phyloP scores from a whole-genome alignment of 345 rosid genomes.

The Gossypium raimondii region DNA sequence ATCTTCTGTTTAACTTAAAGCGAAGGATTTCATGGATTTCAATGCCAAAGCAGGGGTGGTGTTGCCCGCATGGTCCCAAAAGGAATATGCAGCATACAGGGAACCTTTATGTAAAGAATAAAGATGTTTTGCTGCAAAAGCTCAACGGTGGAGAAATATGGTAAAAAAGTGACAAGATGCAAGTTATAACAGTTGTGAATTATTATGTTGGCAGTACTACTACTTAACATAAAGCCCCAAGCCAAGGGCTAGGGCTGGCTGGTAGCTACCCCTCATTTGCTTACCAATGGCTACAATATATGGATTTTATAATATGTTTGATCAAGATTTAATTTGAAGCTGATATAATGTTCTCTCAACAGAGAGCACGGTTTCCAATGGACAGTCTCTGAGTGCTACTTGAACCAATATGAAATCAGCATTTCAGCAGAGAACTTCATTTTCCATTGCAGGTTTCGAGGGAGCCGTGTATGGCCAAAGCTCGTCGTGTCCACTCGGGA shows the following conservation, averaged over 20 bases:
- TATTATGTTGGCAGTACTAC: neutral
- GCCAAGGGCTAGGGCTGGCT: neutral
- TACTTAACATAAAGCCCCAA: neutral
- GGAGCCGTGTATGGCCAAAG: constrained; percentile 8
- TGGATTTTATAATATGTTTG: neutral
- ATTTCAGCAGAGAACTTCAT: neutral
- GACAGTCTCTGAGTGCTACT: constrained; percentile 10
- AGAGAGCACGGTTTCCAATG: constrained; percentile 5
- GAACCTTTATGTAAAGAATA: constrained; percentile 17
- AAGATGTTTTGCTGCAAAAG: constrained; percentile 22
- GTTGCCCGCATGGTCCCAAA: constrained; percentile 23
- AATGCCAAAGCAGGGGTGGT: neutral
- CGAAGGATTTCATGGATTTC: constrained; percentile 3
- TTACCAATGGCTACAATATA: neutral
- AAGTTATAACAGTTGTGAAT: neutral
- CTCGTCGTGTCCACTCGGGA: constrained; percentile 5
- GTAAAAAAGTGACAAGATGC: neutral
- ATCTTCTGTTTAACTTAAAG: constrained; percentile 12
- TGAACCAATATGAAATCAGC: constrained; percentile 9
- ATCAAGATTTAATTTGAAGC: neutral
- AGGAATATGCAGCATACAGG: constrained; percentile 20
- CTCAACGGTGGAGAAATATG: neutral
- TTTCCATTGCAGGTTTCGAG: neutral
- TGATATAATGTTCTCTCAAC: neutral
- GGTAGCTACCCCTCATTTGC: neutral